Evolutionary conservation across 1,284 basidiomycete species (phyloP), one percentile per base, ranked within the genome.

Genomic region (Leccinum subrobustum): DNA sequence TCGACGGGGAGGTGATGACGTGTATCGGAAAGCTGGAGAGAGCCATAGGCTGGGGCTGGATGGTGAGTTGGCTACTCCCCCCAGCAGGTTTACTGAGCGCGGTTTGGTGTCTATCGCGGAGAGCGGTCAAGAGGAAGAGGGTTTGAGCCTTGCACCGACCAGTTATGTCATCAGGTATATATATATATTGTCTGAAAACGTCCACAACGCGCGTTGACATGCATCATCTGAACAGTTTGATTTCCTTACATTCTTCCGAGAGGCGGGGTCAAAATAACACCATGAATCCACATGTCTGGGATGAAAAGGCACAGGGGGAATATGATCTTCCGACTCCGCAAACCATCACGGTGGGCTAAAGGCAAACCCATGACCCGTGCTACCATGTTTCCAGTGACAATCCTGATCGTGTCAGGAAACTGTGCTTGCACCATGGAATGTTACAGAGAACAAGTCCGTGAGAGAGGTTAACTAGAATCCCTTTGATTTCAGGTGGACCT

Each of bases 41-140:
- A 58, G 76, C 83, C 18, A 78, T 80, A 4, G 83, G 89, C 39
- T 87, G 86, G 80, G 70, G 81, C 55, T 93, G 88, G 85, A 73
- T 86, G 50, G 29, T 94, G 5, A 88, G 84, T 66, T 98, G 95
- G 93, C 66, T 97, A 16, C 63, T 92, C 12, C 96, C 96, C 1
- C 95, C 93, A 0, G 70, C 86, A 16, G 93, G 91, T 1, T 39
- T 87, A 47, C 33, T 72, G 56, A 70, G 59, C 16, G 70, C 63
- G 1, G 4, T 64, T 25, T 66, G 64, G 64, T 73, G 68, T 8
- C 20, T 73, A 35, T 63, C 58, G 2, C 63, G 68, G 68, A 71
- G 69, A 20, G 54, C 66, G 18, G 47, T 63, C 56, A 69, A 53
- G 59, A 60, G 59, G 52, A 58, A 11, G 52, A 60, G 44, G 20